Conservation (phyloP, 306 rosid species). For the Sicyos baderoa region DNA sequence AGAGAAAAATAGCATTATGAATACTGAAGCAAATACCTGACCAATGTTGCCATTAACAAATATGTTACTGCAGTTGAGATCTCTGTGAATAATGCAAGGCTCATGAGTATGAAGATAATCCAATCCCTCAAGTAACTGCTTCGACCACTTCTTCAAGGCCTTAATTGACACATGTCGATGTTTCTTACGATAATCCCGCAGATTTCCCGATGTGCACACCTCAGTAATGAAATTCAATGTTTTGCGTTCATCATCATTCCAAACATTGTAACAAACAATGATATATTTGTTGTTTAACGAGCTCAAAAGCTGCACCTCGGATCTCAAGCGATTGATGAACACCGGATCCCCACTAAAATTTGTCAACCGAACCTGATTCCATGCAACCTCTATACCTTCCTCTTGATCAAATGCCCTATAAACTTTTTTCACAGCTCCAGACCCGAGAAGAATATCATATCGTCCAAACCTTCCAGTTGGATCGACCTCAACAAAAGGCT, state of each 20-base stretch:
- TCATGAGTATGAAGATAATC: constrained; percentile 83
- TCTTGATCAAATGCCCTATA: constrained; percentile 82
- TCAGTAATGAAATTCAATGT: constrained; percentile 77
- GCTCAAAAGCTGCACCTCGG: constrained; percentile 64
- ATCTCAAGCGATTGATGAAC: constrained; percentile 50
- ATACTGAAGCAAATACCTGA: constrained; percentile 36
- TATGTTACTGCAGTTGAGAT: constrained; percentile 93
- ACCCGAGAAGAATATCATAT: constrained; percentile 60
- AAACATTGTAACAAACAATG: constrained; percentile 68
- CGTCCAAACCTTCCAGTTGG: constrained; percentile 81
- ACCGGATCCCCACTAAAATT: constrained; percentile 54
- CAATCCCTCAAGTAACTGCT: constrained; percentile 82
- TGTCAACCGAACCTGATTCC: constrained; percentile 78
- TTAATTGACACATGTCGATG: constrained; percentile 70
- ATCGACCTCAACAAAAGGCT: constrained; percentile 72
- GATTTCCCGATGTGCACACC: constrained; percentile 75
- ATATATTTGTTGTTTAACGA: constrained; percentile 55
- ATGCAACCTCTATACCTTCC: constrained; percentile 90
- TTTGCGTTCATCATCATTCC: constrained; percentile 56
- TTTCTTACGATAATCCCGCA: constrained; percentile 79
- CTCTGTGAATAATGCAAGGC: constrained; percentile 87
- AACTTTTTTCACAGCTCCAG: constrained; percentile 82
- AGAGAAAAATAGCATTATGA: background rate
- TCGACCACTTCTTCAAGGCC: constrained; percentile 93
- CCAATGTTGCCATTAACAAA: constrained; percentile 82